Evolutionary conservation across 805 yeast species (phyloP).

Genomic region (Candida hungchunana): DNA sequence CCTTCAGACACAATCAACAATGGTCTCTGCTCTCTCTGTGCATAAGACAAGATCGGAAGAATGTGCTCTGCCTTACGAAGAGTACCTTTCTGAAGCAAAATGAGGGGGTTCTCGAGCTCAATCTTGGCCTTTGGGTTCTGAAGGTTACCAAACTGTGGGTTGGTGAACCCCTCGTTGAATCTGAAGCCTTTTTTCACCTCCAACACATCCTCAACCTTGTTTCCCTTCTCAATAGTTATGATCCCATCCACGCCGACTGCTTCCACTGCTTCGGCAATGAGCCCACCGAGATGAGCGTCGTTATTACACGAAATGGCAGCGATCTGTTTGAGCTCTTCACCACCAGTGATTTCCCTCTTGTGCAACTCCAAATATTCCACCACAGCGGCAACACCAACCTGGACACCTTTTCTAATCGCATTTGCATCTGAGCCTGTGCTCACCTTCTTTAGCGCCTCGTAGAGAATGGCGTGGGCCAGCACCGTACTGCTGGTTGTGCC

Average conservation of each 20-base stretch:
- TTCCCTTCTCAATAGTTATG: constrained; percentile 95
- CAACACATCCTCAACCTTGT: constrained; percentile 92
- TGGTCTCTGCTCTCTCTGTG: constrained; percentile 92
- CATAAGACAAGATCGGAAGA: constrained; percentile 86
- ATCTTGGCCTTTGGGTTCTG: constrained; percentile 90
- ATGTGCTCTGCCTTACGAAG: constrained; percentile 40
- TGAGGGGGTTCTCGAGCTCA: constrained; percentile 89
- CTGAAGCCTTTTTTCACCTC: constrained; percentile 98
- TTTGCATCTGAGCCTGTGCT: constrained; percentile 99
- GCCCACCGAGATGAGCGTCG: constrained; percentile 84
- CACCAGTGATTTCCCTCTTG: constrained; percentile 90
- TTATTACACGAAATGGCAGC: constrained; percentile 98
- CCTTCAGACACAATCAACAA: constrained; percentile 92
- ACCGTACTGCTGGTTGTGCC: constrained; percentile 98
- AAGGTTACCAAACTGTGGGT: constrained; percentile 79
- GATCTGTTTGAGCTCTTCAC: constrained; percentile 95
- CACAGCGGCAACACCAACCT: constrained; percentile 93
- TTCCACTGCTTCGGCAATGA: constrained; percentile 95
- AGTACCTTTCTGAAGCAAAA: constrained; percentile 46
- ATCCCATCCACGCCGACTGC: constrained; percentile 99
- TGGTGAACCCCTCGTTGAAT: constrained; percentile 95
- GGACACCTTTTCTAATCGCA: constrained; percentile 96
- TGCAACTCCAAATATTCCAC: constrained; percentile 77
- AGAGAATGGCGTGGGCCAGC: constrained; percentile 90
- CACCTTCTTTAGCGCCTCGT: constrained; percentile 92